Conservation (phyloP, 345 rosid species). For the Populus simonii region DNA sequence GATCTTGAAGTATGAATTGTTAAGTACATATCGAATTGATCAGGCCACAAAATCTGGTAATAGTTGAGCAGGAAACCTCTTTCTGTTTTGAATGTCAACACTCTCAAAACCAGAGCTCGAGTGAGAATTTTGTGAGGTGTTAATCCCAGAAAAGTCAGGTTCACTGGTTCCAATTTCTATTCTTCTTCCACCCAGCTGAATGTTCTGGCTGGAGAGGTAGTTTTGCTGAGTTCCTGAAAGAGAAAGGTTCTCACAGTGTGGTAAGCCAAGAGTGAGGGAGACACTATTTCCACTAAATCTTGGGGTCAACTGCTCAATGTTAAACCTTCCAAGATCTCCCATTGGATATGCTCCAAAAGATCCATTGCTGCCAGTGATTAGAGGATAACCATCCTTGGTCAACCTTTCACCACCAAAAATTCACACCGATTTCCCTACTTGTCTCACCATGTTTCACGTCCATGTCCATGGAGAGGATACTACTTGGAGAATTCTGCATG, state of each 20-base stretch:
- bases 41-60: constrained; percentile 55
- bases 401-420: constrained; percentile 29
- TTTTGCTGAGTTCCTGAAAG: constrained; percentile 39
- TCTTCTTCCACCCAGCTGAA: constrained; percentile 40
- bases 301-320: constrained; percentile 37
- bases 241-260: constrained; percentile 43
- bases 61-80: constrained; percentile 51
- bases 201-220: constrained; percentile 39
- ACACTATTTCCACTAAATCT: constrained; percentile 46
- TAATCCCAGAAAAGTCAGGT: constrained; percentile 33
- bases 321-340: constrained; percentile 46
- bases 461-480: constrained; percentile 37
- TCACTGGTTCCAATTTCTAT: constrained; percentile 35
- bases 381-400: constrained; percentile 19
- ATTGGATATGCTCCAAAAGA: constrained; percentile 38
- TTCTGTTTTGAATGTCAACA: constrained; percentile 46
- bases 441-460: constrained; percentile 34
- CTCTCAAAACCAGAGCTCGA: constrained; percentile 33
- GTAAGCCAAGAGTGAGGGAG: constrained; percentile 68
- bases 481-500: constrained; percentile 28
- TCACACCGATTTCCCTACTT: constrained; percentile 14
- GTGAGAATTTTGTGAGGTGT: constrained; percentile 35
- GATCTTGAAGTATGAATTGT: not conserved
- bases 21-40: not conserved
- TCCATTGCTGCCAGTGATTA: constrained; percentile 10